phyloP scores from a whole-genome alignment of 805 yeast genomes.

The Millerozyma acaciae region DNA sequence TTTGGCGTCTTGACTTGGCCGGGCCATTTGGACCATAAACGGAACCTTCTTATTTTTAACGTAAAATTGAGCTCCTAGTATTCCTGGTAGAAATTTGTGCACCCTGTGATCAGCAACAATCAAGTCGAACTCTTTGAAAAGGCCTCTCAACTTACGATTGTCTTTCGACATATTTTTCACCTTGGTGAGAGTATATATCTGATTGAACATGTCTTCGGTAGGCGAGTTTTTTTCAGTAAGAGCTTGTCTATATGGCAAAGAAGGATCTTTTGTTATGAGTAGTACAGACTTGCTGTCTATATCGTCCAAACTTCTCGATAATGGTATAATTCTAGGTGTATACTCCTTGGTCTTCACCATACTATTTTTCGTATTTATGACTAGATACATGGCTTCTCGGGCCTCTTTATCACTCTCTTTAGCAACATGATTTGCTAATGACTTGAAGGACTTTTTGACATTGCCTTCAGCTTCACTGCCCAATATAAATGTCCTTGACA shows the following conservation, averaged over 20 bases:
- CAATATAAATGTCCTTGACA: constrained; percentile 10
- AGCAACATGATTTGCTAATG: constrained; percentile 14
- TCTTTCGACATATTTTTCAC: constrained; percentile 45
- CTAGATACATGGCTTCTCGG: constrained; percentile 24
- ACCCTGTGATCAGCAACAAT: constrained; percentile 69
- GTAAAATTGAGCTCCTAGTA: constrained; percentile 60
- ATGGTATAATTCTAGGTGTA: constrained; percentile 45
- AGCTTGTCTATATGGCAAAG: constrained; percentile 49
- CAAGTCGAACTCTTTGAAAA: constrained; percentile 60
- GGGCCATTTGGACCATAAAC: constrained; percentile 58
- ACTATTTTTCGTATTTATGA: constrained; percentile 29
- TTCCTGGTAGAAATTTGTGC: constrained; percentile 53
- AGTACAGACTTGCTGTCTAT: constrained; percentile 49
- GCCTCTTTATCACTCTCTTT: constrained; percentile 12
- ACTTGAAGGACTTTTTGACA: constrained; percentile 11
- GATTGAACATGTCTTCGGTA: constrained; percentile 59
- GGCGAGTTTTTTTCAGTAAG: constrained; percentile 47
- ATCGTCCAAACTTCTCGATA: constrained; percentile 49
- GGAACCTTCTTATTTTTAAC: constrained; percentile 65
- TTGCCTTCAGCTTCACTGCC: constrained; percentile 13
- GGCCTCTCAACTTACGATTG: constrained; percentile 42
- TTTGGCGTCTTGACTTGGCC: constrained; percentile 31
- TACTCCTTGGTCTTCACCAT: constrained; percentile 31
- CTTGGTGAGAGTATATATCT: constrained; percentile 57
- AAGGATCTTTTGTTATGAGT: constrained; percentile 72